Percentiles rank a stretch among this genome's conserved stretches.
phyloP scores from a whole-genome alignment of 73 alveolate genomes.

The Loxodes magnus region DNA sequence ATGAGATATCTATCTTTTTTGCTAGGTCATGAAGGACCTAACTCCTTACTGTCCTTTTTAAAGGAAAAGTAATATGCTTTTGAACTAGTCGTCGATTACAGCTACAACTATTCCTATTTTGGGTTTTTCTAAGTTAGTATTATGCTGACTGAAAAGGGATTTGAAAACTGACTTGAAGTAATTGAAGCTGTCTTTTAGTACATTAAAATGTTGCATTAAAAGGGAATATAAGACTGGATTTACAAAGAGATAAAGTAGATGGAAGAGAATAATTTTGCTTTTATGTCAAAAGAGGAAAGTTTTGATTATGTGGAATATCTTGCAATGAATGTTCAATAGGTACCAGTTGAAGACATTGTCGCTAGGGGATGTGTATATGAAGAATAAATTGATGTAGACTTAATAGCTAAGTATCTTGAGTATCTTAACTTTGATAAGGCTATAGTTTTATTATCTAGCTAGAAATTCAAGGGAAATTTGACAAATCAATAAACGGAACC shows the following conservation, averaged over 20 bases:
- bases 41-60: constrained; percentile 69
- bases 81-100: constrained; percentile 31
- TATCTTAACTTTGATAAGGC: too few relatives aligned
- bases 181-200: constrained; percentile 39
- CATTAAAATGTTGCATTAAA: constrained; percentile 30
- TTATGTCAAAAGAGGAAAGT: constrained; percentile 42
- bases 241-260: constrained; percentile 41
- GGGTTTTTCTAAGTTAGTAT: constrained; percentile 41
- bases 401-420: neutral
- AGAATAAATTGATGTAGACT: constrained; percentile 7
- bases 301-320: constrained; percentile 17
- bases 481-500: too few relatives aligned
- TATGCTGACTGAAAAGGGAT: constrained; percentile 80
- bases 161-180: constrained; percentile 44
- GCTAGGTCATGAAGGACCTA: constrained; percentile 89
- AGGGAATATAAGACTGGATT: constrained; percentile 52
- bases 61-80: constrained; percentile 62
- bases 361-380: constrained; percentile 27
- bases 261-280: constrained; percentile 34
- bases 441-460: too few relatives aligned
- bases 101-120: constrained; percentile 23
- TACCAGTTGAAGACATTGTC: constrained; percentile 48
- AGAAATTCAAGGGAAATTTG: too few relatives aligned
- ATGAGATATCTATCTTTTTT: constrained; percentile 54
- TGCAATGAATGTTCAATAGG: constrained; percentile 20